Percentiles rank a stretch among this genome's conserved stretches.
phyloP scores from a whole-genome alignment of 192 early-diverging fungal species.

The Backusella circina region DNA sequence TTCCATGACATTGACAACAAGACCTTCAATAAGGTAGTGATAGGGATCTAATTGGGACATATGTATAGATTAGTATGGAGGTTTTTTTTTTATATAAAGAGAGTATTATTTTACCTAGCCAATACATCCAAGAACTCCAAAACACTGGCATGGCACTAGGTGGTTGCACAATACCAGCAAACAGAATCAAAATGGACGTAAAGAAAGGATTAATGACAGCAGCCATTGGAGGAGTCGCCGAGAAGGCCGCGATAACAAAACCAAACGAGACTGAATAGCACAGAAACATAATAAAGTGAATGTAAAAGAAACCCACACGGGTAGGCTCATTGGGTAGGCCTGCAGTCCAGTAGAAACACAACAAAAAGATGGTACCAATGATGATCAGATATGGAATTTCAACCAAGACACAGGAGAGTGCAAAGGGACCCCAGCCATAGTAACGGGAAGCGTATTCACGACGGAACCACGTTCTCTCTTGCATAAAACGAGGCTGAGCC shows the following conservation, averaged over 20 bases:
- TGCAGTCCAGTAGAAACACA: constrained; percentile 60
- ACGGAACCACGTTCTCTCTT: constrained; percentile 53
- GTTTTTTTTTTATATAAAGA: neutral
- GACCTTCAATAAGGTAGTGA: constrained; percentile 57
- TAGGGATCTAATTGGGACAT: constrained; percentile 42
- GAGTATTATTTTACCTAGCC: constrained; percentile 10
- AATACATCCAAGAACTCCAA: constrained; percentile 65
- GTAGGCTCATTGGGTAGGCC: constrained; percentile 45
- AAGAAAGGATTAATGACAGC: constrained; percentile 62
- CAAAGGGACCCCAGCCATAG: constrained; percentile 63
- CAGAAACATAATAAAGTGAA: constrained; percentile 44
- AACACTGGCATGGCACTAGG: constrained; percentile 54
- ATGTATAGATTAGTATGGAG: neutral
- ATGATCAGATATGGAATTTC: constrained; percentile 62
- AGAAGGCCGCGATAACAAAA: constrained; percentile 39
- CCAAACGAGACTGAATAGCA: constrained; percentile 56
- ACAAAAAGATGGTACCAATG: constrained; percentile 48
- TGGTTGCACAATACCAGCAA: constrained; percentile 62
- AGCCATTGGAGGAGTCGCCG: constrained; percentile 50
- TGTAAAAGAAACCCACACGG: constrained; percentile 58
- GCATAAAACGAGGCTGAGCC: constrained; percentile 61
- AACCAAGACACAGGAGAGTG: constrained; percentile 52
- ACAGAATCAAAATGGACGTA: constrained; percentile 54
- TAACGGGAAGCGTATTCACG: constrained; percentile 60
- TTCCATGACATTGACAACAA: constrained; percentile 55